Base-by-base conservation (phyloP, 495 filamentous ascomycete species). In the Schizothecium vesticola region DNA sequence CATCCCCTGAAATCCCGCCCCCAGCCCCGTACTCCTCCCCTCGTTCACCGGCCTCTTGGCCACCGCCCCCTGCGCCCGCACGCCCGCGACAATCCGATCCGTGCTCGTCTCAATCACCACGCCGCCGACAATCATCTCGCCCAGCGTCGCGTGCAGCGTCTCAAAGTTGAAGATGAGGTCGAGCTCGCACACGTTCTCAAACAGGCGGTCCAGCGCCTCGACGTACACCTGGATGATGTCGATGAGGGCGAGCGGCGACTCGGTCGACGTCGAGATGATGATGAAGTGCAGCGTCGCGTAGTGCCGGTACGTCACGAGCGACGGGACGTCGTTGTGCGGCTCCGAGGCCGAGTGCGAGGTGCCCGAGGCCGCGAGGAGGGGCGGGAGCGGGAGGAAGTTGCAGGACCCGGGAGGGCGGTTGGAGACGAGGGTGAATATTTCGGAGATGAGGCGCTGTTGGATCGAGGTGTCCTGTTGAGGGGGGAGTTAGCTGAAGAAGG, bases 101-200 rank as follows among this genome's bases (percentile, higher is more conserved):
- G 94, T 81, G 74, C 89, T 89, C 33, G 96, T 99, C 81, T 99
- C 95, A 26, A 98, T 88, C 29, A 98, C 96, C 56, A 97, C 93
- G 2, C 95, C 95, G 13, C 96, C 95, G 5, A 97, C 91, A 64
- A 99, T 89, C 92, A 99, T 96, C 86, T 99, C 95, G 71, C 87
- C 87, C 24, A 99, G 82, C 25, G 90, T 87, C 6, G 95, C 91
- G 81, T 99, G 95, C 77, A 98, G 86, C 29, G 92, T 94, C 85
- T 99, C 95, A 77, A 97, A 99, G 72, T 97, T 97, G 82, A 98
- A 99, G 78, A 98, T 99, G 65, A 99, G 85, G 76, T 99, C 95
- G 61, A 99, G 82, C 80, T 99, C 95, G 83, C 95, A 99, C 25
- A 99, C 95, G 73, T 98, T 97, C 82, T 97, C 94, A 76, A 98